A percentile compares a stretch with the other conserved stretches of the same genome.
Conservation (phyloP, 257 asterid genomes). For the Catharanthus roseus region DNA sequence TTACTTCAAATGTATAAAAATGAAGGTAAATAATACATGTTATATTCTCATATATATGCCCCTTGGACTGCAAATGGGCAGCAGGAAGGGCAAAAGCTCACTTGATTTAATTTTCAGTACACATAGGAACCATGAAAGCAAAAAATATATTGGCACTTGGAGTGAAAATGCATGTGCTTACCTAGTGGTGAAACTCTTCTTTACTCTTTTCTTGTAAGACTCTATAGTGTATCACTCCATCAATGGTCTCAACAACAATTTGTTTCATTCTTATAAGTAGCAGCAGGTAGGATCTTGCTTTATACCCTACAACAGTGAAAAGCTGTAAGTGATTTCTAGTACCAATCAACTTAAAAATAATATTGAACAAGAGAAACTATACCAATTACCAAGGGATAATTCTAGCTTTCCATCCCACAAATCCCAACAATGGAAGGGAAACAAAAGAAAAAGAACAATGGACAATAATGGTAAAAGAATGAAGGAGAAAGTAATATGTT, state of each 20-base stretch:
- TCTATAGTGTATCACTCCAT: constrained; percentile 60
- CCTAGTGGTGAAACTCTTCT: neutral
- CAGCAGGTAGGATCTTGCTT: constrained; percentile 72
- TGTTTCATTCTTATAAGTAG: constrained; percentile 59
- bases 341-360: neutral
- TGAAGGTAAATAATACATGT: no score
- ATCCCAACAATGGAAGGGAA: neutral
- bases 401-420: neutral
- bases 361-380: neutral
- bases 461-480: neutral
- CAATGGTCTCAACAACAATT: constrained; percentile 49
- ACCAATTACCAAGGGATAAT: no score
- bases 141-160: no score
- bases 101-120: no score
- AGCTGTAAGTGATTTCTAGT: constrained; percentile 5
- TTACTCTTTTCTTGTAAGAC: constrained; percentile 15
- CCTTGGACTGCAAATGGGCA: no score
- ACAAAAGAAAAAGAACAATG: neutral
- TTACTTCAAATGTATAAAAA: no score
- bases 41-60: no score
- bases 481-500: neutral
- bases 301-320: constrained; percentile 53
- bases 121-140: no score
- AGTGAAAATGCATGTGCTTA: neutral
- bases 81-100: no score